A percentile compares a stretch with the other conserved stretches of the same genome.
phyloP scores from a whole-genome alignment of 257 asterid genomes.

The Orobanche coerulescens region DNA sequence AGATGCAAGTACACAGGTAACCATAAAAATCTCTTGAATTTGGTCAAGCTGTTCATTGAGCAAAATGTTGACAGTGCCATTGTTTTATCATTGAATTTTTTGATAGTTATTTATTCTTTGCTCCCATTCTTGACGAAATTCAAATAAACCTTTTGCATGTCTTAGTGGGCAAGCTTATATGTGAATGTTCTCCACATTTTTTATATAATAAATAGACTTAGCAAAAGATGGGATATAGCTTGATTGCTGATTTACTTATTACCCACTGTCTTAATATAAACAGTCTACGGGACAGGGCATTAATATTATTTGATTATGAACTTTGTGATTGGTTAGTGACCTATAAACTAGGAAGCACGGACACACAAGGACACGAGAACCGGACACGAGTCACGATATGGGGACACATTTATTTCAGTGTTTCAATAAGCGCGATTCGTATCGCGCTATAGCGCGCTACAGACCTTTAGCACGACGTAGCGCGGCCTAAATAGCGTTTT shows the following conservation, averaged over 20 bases:
- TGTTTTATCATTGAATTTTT: not conserved
- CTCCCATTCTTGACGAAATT: not conserved
- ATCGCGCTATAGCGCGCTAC: too few species aligned
- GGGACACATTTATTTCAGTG: too few species aligned
- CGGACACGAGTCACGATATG: too few species aligned
- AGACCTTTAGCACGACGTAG: too few species aligned
- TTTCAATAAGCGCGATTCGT: too few species aligned
- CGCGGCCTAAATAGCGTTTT: too few species aligned
- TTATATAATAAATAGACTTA: not conserved
- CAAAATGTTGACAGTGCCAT: not conserved
- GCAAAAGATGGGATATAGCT: not conserved
- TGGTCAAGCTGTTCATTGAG: not conserved
- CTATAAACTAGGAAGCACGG: too few species aligned
- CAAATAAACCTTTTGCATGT: not conserved
- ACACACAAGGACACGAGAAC: too few species aligned
- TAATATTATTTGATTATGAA: not conserved
- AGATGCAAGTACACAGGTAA: constrained; percentile 10
- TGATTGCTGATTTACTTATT: not conserved
- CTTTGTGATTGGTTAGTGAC: too few species aligned
- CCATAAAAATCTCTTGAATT: not conserved
- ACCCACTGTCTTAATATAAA: not conserved
- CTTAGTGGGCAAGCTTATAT: not conserved
- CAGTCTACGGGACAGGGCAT: not conserved
- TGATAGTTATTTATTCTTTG: constrained; percentile 3
- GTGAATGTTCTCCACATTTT: not conserved